phyloP scores from a whole-genome alignment of 768 basidiomycete species.

The Neoboletus subvelutipes region DNA sequence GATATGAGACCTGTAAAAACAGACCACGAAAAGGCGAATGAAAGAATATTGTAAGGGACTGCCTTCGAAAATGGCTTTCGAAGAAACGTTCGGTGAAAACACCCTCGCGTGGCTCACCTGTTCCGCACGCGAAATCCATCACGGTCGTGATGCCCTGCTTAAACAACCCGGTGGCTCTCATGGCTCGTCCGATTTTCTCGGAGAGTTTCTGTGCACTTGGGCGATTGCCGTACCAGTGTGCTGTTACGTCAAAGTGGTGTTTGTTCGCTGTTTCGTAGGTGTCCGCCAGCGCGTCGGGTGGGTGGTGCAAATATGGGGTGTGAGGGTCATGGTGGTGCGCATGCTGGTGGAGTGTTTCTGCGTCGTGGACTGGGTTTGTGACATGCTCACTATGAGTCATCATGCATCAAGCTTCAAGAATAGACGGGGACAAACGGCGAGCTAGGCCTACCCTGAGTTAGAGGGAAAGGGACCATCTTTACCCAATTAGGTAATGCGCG shows the following conservation, averaged over 20 bases:
- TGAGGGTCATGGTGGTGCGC: neutral
- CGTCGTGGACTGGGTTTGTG: neutral
- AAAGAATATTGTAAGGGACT: neutral
- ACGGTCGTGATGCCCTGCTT: constrained; percentile 54
- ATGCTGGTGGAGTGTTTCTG: neutral
- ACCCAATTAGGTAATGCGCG: no score
- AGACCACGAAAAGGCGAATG: no score
- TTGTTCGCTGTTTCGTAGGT: constrained; percentile 27
- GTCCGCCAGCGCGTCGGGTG: neutral
- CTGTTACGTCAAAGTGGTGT: constrained; percentile 25
- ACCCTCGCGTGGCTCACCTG: constrained; percentile 41
- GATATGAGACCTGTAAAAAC: constrained; percentile 57
- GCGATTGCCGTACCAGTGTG: constrained; percentile 26
- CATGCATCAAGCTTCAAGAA: neutral
- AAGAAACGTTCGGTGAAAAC: neutral
- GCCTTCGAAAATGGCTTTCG: neutral
- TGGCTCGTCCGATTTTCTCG: constrained; percentile 24
- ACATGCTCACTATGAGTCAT: neutral
- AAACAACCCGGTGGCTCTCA: constrained; percentile 44
- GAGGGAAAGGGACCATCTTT: no score
- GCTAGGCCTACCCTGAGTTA: no score
- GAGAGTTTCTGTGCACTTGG: constrained; percentile 23
- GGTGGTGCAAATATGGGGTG: neutral
- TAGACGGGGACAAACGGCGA: neutral
- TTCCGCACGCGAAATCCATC: constrained; percentile 77